A percentile compares a stretch with the other conserved stretches of the same genome.
These are phyloP conservation scores for Forsythia viridissima DNA, from an alignment of 257 asterid genomes.

Conservation along the genomic window DNA sequence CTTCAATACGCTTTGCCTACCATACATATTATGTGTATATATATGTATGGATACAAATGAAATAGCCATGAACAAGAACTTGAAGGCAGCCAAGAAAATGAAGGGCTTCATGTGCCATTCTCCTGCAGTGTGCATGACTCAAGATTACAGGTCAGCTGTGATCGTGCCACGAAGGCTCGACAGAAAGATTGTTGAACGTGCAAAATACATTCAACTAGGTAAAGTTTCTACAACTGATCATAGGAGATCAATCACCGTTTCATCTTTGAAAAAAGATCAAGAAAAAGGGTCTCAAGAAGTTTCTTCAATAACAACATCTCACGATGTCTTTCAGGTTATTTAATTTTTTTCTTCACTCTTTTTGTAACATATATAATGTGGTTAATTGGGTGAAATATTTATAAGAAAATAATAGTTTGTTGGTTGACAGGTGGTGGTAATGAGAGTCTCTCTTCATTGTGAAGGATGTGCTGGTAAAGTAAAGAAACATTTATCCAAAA, in stretches of 20 bases:
- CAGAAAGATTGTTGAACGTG: slow-evolving; percentile 20
- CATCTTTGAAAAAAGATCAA: slow-evolving; percentile 25
- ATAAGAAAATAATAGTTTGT: background rate
- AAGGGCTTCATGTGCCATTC: slow-evolving; percentile 72
- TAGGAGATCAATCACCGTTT: slow-evolving; percentile 24
- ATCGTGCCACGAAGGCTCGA: slow-evolving; percentile 29
- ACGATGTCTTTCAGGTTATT: slow-evolving; percentile 47
- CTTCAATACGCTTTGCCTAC: background rate
- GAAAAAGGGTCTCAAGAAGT: slow-evolving; percentile 26
- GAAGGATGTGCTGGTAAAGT: slow-evolving; percentile 89
- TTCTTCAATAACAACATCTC: slow-evolving; percentile 33
- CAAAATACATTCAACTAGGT: slow-evolving; percentile 34
- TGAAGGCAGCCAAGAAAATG: slow-evolving; percentile 48
- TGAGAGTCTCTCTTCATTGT: slow-evolving; percentile 91
- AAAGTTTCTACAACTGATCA: slow-evolving; percentile 6
- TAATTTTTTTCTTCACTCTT: no score
- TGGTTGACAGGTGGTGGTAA: slow-evolving; percentile 67
- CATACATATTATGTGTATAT: background rate
- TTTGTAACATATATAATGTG: no score
- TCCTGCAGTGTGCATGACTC: slow-evolving; percentile 57
- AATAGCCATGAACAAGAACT: slow-evolving; percentile 26
- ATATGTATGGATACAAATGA: background rate
- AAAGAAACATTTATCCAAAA: slow-evolving; percentile 73
- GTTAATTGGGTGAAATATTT: no score
- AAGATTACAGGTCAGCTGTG: slow-evolving; percentile 42